Evolutionary conservation across 192 early-diverging fungal genomes (phyloP), one percentile per base, ranked within the genome.

Genomic region (Umbelopsis vinacea): DNA sequence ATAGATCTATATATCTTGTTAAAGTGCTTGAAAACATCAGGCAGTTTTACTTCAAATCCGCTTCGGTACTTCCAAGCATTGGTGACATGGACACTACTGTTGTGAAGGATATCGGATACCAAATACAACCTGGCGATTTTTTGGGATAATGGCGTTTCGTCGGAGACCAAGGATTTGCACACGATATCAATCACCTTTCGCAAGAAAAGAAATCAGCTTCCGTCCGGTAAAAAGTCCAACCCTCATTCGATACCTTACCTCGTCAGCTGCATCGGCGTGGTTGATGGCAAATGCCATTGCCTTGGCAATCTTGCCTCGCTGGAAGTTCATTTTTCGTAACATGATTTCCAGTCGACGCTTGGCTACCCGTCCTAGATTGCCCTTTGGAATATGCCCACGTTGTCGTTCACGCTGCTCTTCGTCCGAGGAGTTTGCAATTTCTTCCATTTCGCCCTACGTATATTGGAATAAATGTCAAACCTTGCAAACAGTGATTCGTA

Each of bases 31-130:
- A 96, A 94, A 1, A 95, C 81, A 46, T 76, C 80, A 8, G 78
- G 77, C 19, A 96, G 76, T 21, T 81, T 80, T 11, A 63, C 73
- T 71, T 93, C 91, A 76, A 95, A 88, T 35, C 84, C 79, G 66
- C 52, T 83, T 43, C 96, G 82, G 69, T 91, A 91, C 79, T 92
- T 88, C 95, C 96, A 98, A 9, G 91, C 95, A 72, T 92, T 93
- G n/a, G 92, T 87, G 3, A 95, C 83, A 2, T 86, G 85, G 17
- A 91, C 86, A 54, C 89, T 84, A 70, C 92, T 89, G 76, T 97
- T 98, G 75, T 94, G 92, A n/a, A 98, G 84, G 24, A 98, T 89
- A 68, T 98, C 96, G 0, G 91, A 93, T n/a, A 97, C 86, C 15
- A 97, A 78, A 70, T 91, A 89, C n/a, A 98, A 80, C 50, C 92